Evolutionary conservation across 352 stramenopile genomes (phyloP).

Genomic region (Stramenopiles sp.): DNA sequence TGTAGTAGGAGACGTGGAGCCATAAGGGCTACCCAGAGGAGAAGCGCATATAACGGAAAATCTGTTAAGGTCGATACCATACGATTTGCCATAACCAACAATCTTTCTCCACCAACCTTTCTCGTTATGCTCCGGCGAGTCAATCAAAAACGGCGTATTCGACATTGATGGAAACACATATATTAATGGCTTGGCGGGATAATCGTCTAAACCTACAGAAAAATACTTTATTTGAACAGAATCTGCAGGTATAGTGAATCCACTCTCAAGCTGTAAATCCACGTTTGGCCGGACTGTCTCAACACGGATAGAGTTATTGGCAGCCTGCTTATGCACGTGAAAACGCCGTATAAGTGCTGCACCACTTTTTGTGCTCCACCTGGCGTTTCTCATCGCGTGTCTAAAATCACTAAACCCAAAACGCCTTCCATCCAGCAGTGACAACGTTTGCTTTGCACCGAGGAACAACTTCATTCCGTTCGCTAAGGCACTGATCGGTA

Average conservation of each 20-base stretch:
- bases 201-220: background rate
- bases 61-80: conserved; percentile 48
- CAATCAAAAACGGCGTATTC: background rate
- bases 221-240: background rate
- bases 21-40: conserved; percentile 53
- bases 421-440: too few species aligned
- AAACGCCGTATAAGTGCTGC: too few species aligned
- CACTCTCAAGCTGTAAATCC: background rate
- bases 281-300: background rate
- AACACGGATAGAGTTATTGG: too few species aligned
- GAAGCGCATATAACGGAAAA: conserved; percentile 60
- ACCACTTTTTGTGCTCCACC: too few species aligned
- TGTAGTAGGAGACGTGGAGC: conserved; percentile 44
- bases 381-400: too few species aligned
- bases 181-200: background rate
- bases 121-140: background rate
- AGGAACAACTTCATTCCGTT: too few species aligned
- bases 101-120: conserved; percentile 61
- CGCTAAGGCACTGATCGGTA: too few species aligned
- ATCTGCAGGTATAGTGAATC: background rate
- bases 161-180: background rate
- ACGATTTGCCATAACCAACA: conserved; percentile 51
- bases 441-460: too few species aligned
- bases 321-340: too few species aligned
- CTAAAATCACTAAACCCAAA: too few species aligned